These are phyloP conservation scores for Rhizopogon hawkerae DNA, from an alignment of 1,284 basidiomycete genomes.

Conservation along the genomic window DNA sequence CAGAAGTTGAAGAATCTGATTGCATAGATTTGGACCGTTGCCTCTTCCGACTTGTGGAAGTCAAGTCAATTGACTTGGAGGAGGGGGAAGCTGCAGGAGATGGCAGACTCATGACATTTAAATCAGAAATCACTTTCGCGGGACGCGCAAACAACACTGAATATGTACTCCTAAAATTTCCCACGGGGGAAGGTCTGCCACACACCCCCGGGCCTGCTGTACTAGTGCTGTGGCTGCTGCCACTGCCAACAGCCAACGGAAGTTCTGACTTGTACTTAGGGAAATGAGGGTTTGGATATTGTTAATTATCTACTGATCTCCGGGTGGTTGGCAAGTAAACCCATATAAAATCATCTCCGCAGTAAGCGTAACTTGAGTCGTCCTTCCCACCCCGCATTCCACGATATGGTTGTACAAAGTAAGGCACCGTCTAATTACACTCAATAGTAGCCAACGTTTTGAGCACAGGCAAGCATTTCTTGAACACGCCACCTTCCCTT, in stretches of 20 bases:
- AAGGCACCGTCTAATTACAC: constrained; percentile 1
- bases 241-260: no score
- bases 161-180: background rate
- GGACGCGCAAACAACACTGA: background rate
- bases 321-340: no score
- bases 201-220: no score
- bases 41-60: constrained; percentile 32
- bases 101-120: constrained; percentile 25
- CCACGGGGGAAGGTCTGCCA: background rate
- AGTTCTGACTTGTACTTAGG: no score
- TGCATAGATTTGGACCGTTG: constrained; percentile 44
- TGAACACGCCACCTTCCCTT: constrained; percentile 60
- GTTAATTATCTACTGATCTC: no score
- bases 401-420: constrained; percentile 23
- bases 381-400: background rate
- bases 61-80: constrained; percentile 18
- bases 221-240: no score
- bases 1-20: constrained; percentile 53
- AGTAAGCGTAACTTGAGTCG: no score
- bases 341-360: no score
- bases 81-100: constrained; percentile 29
- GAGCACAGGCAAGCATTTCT: constrained; percentile 60
- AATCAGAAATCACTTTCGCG: constrained; percentile 1
- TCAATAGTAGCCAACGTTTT: background rate
- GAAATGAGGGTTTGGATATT: no score